These are phyloP conservation scores for Capronia coronata DNA, from an alignment of 2,329 filamentous ascomycete genomes.

Conservation along the genomic window DNA sequence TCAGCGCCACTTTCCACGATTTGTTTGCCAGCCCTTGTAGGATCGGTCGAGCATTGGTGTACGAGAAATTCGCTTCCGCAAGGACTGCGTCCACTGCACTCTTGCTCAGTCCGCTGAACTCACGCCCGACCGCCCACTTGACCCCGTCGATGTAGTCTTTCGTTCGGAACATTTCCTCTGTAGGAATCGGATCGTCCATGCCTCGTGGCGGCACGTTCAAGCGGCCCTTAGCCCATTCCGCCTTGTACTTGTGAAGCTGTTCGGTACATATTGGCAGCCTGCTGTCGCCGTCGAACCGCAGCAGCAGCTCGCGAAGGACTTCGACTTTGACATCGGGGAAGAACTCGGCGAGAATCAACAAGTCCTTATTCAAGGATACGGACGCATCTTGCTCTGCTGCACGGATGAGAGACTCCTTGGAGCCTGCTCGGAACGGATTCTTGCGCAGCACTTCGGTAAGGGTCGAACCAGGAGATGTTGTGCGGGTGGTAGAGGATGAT, in stretches of 20 bases:
- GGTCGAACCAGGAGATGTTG: constrained; percentile 32
- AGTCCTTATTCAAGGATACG: constrained; percentile 38
- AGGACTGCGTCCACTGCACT: constrained; percentile 44
- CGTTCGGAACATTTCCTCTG: constrained; percentile 41
- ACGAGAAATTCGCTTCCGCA: constrained; percentile 45
- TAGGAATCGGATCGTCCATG: constrained; percentile 31
- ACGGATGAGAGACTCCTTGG: constrained; percentile 19
- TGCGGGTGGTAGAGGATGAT: constrained; percentile 18
- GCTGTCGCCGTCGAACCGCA: constrained; percentile 43
- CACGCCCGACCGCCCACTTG: constrained; percentile 35
- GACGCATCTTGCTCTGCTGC: constrained; percentile 32
- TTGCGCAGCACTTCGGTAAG: constrained; percentile 41
- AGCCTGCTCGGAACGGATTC: constrained; percentile 37
- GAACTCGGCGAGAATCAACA: constrained; percentile 37
- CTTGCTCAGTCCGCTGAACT: constrained; percentile 40
- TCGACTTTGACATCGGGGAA: constrained; percentile 44
- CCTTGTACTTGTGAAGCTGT: constrained; percentile 42
- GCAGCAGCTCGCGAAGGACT: constrained; percentile 43
- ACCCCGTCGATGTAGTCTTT: constrained; percentile 40
- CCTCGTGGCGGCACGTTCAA: constrained; percentile 36
- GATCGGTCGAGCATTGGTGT: constrained; percentile 39
- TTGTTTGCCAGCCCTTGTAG: constrained; percentile 39
- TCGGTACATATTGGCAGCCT: constrained; percentile 43
- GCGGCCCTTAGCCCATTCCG: constrained; percentile 43
- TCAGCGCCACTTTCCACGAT: constrained; percentile 41